Evolutionary conservation across 768 basidiomycete species (phyloP), one percentile per base, ranked within the genome.

Genomic region (Panus rudis): DNA sequence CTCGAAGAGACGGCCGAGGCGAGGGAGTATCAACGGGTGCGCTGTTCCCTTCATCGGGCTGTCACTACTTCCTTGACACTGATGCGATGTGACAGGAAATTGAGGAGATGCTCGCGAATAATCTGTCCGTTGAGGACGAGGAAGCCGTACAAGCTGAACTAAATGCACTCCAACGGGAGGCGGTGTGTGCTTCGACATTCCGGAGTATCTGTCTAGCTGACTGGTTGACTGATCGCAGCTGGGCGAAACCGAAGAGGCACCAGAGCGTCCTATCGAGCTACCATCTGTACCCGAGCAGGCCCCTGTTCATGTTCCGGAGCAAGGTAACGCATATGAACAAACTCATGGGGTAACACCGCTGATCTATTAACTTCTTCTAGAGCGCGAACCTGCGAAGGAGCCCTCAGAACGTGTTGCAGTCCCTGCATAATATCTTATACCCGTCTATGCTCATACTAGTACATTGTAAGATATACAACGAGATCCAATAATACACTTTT

Each of bases 1-100:
- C 73, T 99, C 69, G 90, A 85, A 51, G 90, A 96, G 64, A 96
- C 93, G 0, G 77, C 78, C 3, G 94, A 98, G 57, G 96, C 92
- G 11, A 76, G 86, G 51, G 92, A 82, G 48, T 97, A 97, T 61
- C 92, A 99, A 58, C 69, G 73, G 58, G 94, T 92, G 48, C 30
- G 75, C 61, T 11, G 28, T 10, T 10, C 28, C 28, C 21, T 12
- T 37, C 51, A 46, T 20, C 14, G 25, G 16, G 19, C 16, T 33
- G 7, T 11, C 28, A 37, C 12, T 22, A 12, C 12, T 2, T n/a
- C 14, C 19, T 21, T 21, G 43, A 35, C 42, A 41, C 45, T 40
- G 20, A 42, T 40, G n/a, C 45, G 32, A 37, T 25, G 21, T 11
- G 38, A 4, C 53, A 99, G 96, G 96, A 99, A 76, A 84, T 99